Base-by-base conservation (phyloP, 129 eudicot genomes). In the Saussurea involucrata region DNA sequence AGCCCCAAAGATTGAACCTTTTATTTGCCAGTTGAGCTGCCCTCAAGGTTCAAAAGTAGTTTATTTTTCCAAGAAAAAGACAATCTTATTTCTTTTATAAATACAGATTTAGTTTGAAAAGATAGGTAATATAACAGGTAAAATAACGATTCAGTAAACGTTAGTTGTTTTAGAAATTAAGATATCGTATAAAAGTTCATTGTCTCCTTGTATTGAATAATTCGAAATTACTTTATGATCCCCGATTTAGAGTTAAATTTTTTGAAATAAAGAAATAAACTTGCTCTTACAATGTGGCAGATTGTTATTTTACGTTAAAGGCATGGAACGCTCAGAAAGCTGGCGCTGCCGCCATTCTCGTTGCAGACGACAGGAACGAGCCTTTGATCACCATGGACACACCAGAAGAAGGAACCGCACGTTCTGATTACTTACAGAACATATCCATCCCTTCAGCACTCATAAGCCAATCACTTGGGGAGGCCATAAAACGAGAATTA, bases 281-380 rank as follows among this genome's bases (percentile, higher is more conserved):
- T 69, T 69, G 20, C 66, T 31, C 20, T 53, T 18, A 72, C 67
- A 18, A 12, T 82, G 40, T 83, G 42, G 67, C 90, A 94, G 98
- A 91, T 29, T 94, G 98, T 73, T 94, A 77, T 77, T 94, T 94
- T 64, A 94, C 97, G 2, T 67, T 91, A 42, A 94, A 94, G 90
- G 98, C 98, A 60, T 94, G 98, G 98, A 87, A 89, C 63, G 96
- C 98, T 17, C 98, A 94, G 58, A 94, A 81, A 63, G 93, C 87
- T 32, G 98, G 98, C 46, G 98, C 96, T 28, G 97, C 97, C 5
- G 98, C 98, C 27, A 76, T 94, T 80, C 96, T 94, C 24, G 98
- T 94, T 27, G 92, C 95, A 11, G 98, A 94, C 42, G 93, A 94
- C 76, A 75, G 92, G 74, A 66, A 76, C 4, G 98, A 91, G 80